A percentile compares a stretch with the other conserved stretches of the same genome.
phyloP scores from a whole-genome alignment of 2,329 filamentous ascomycete genomes.

The Fusarium tjaetaba region DNA sequence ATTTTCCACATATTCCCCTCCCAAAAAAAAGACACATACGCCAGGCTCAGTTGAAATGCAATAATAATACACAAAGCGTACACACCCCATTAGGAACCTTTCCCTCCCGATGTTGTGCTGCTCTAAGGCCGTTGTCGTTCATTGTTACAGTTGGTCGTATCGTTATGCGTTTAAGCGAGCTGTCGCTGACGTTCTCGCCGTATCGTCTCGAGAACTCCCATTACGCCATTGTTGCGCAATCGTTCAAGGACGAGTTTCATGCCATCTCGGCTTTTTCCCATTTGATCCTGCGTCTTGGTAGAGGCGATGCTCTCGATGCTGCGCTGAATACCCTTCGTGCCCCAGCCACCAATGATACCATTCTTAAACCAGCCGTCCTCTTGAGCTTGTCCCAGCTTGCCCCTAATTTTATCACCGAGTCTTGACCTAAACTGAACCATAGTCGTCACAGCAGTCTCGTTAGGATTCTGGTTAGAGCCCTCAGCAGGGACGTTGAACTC shows the following conservation, averaged over 20 bases:
- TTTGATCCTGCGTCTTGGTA: slow-evolving; percentile 78
- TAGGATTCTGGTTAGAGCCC: slow-evolving; percentile 38
- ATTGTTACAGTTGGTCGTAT: slow-evolving; percentile 40
- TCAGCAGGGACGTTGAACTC: slow-evolving; percentile 63
- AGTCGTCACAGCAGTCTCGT: slow-evolving; percentile 74
- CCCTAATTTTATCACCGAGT: slow-evolving; percentile 74
- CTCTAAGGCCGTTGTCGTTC: slow-evolving; percentile 36
- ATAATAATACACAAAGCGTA: slow-evolving; percentile 48
- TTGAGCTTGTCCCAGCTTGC: slow-evolving; percentile 59
- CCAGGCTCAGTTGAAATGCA: slow-evolving; percentile 48
- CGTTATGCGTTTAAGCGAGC: slow-evolving; percentile 32
- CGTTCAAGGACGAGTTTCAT: slow-evolving; percentile 85
- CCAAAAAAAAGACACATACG: slow-evolving; percentile 46
- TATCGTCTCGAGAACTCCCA: slow-evolving; percentile 66
- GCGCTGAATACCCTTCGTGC: slow-evolving; percentile 76
- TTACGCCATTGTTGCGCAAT: slow-evolving; percentile 66
- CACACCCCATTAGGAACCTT: slow-evolving; percentile 16
- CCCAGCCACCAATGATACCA: slow-evolving; percentile 66
- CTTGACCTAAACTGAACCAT: slow-evolving; percentile 77
- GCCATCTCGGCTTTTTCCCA: slow-evolving; percentile 83
- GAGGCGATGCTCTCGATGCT: slow-evolving; percentile 84
- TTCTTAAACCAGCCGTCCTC: slow-evolving; percentile 61
- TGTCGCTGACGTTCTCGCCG: slow-evolving; percentile 56
- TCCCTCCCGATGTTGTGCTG: slow-evolving; percentile 24
- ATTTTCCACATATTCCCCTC: slow-evolving; percentile 23